phyloP scores from a whole-genome alignment of 345 rosid species.

The Sonneratia alba region DNA sequence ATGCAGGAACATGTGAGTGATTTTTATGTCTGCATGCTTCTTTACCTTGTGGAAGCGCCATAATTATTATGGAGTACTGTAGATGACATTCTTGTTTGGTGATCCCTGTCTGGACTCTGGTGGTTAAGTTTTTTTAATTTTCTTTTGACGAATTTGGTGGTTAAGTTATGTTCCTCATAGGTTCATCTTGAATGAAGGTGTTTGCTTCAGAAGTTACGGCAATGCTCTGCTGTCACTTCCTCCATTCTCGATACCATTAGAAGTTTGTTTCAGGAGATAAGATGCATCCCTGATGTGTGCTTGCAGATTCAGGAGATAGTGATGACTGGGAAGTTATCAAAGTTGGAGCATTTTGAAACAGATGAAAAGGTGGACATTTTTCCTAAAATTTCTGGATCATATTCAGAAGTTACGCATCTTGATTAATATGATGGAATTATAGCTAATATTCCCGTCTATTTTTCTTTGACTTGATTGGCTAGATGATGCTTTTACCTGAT shows the following conservation, averaged over 20 bases:
- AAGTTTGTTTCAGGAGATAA: background rate
- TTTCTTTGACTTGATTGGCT: background rate
- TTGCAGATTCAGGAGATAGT: constrained; percentile 91
- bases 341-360: constrained; percentile 88
- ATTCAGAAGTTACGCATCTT: background rate
- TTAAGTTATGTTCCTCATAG: background rate
- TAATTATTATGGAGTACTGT: background rate
- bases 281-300: constrained; percentile 10
- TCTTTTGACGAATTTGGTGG: background rate
- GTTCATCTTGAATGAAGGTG: background rate
- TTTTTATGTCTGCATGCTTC: background rate
- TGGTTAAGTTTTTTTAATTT: background rate
- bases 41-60: background rate
- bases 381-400: background rate
- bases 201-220: background rate
- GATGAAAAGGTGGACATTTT: constrained; percentile 60
- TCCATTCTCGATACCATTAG: background rate
- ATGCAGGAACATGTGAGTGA: constrained; percentile 86
- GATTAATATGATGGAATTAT: background rate
- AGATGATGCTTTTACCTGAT: background rate
- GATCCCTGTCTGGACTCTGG: background rate
- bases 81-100: background rate
- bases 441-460: background rate
- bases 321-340: constrained; percentile 73
- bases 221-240: background rate